Evolutionary conservation across 495 filamentous ascomycete species (phyloP), one percentile per base, ranked within the genome.

Genomic region (Astrothelium macrocarpum): DNA sequence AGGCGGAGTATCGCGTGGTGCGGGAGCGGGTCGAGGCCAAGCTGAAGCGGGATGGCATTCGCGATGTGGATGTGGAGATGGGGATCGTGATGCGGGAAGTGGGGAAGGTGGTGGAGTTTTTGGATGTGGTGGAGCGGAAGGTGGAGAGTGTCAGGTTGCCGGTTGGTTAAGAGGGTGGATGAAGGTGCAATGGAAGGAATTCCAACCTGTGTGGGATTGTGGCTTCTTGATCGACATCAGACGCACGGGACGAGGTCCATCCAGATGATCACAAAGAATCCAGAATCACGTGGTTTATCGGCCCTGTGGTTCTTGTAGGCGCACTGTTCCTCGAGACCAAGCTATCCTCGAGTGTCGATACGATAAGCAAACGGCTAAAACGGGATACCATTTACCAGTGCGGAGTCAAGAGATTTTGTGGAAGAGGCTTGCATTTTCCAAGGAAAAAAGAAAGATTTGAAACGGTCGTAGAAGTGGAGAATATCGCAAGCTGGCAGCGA

Each of bases 1-100:
- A 98, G 77, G 84, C 85, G 60, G 80, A 77, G 59, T 97, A 95
- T 71, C 87, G 85, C 56, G 82, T 82, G 59, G 85, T 95, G 1
- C 85, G 86, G 78, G 79, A 84, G 82, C 86, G 82, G 70, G 78
- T 97, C 26, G 79, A 85, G 60, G 81, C 81, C 62, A 83, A 80
- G 28, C 20, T 56, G 49, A 12, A 25, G 49, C 7, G 23, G 49
- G 5, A 56, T 20, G 59, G 59, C 4, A 26, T 26, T 34, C 14
- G 59, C 0, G 59, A 64, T 59, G 62, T 64, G 31, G 65, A 62
- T 18, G 66, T 82, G 11, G 80, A 82, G 68, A 68, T 80, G 49
- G 73, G 79, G 1, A 80, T 80, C 0, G 58, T 78, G 23, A 81
- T 82, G 2, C 75, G 77, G 43, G 84, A 86, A 68, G 81, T 85